These are phyloP conservation scores for Zygnema circumcarinatum DNA, from an alignment of 139 green algal species.

Conservation along the genomic window DNA sequence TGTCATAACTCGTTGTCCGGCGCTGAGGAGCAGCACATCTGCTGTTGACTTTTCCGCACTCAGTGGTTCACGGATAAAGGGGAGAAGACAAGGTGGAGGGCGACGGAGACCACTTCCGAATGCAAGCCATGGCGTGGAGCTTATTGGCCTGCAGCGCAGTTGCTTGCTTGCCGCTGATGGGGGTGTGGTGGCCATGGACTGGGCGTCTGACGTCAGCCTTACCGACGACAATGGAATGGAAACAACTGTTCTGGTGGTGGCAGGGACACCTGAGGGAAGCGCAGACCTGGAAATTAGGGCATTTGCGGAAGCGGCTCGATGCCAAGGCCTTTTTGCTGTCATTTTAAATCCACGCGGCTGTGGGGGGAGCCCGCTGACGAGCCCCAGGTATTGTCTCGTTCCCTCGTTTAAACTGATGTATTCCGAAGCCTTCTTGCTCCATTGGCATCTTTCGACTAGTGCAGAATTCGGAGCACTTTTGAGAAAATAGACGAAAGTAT, in stretches of 20 bases:
- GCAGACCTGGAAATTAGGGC: not conserved
- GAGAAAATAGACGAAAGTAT: no score
- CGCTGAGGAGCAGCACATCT: not conserved
- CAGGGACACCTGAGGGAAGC: conserved; percentile 9
- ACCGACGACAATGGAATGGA: not conserved
- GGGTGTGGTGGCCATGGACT: conserved; percentile 13
- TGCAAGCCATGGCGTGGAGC: not conserved
- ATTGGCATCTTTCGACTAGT: no score
- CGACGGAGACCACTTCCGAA: not conserved
- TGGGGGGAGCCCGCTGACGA: conserved; percentile 21
- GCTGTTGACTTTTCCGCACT: not conserved
- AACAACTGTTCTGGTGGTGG: conserved; percentile 16
- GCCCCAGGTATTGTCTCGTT: conserved; percentile 5
- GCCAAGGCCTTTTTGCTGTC: conserved; percentile 11
- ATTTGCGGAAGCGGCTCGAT: not conserved
- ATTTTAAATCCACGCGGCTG: conserved; percentile 20
- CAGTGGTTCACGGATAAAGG: not conserved
- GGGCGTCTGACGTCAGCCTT: not conserved
- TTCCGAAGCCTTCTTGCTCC: no score
- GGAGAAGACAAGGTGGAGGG: no score
- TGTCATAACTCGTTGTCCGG: not conserved
- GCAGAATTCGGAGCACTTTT: no score
- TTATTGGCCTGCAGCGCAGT: not conserved
- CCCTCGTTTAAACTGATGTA: no score
- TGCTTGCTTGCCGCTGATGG: conserved; percentile 13